Conservation (phyloP, 2,329 filamentous ascomycete genomes). For the Monilinia vaccinii-corymbosi region DNA sequence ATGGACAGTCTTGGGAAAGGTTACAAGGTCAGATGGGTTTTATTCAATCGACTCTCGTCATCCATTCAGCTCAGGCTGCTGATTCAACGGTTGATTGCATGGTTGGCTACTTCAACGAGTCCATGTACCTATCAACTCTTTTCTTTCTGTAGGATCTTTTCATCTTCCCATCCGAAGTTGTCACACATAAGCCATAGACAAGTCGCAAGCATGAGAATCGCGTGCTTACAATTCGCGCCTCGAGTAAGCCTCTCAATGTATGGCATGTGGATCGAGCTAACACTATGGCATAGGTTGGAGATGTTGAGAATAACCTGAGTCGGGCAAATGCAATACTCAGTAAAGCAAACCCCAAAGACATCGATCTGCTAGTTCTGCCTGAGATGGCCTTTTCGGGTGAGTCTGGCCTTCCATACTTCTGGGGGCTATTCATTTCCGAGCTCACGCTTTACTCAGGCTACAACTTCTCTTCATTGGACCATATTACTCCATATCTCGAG, state of each 20-base stretch:
- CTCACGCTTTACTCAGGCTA: slow-evolving; percentile 40
- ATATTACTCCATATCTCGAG: slow-evolving; percentile 64
- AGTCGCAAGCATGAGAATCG: slow-evolving; percentile 50
- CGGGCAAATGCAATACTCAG: slow-evolving; percentile 56
- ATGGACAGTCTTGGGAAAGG: no score
- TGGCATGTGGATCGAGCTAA: background rate
- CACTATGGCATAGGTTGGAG: slow-evolving; percentile 44
- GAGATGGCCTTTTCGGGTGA: slow-evolving; percentile 68
- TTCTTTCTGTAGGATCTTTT: background rate
- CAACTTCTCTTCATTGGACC: slow-evolving; percentile 61
- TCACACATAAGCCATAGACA: background rate
- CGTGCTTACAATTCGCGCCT: slow-evolving; percentile 60
- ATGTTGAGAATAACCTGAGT: slow-evolving; percentile 60
- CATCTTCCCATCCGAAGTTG: no score
- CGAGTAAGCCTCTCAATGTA: slow-evolving; percentile 37
- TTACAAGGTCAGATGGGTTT: no score
- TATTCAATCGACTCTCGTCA: no score
- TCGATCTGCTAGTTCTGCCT: slow-evolving; percentile 66
- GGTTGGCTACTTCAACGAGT: no score
- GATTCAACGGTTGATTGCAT: no score
- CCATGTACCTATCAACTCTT: background rate
- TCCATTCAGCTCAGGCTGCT: no score
- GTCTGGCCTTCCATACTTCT: background rate
- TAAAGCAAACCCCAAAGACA: slow-evolving; percentile 38
- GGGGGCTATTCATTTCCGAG: background rate